Percentiles rank a stretch among this genome's conserved stretches.
phyloP scores from a whole-genome alignment of 2,329 filamentous ascomycete species.

The Mollisiaceae sp. region DNA sequence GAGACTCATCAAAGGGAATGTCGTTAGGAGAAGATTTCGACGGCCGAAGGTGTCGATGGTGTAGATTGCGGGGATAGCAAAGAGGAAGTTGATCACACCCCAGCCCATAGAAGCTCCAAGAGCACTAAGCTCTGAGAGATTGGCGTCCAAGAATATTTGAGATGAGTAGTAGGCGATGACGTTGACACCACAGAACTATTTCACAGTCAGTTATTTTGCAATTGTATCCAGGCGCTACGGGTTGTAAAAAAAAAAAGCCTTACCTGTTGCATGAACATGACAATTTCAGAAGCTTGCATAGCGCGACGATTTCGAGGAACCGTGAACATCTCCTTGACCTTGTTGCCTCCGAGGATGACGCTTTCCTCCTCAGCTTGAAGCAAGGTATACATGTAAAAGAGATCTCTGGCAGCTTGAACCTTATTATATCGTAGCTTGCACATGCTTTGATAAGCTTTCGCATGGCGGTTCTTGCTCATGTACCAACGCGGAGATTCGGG shows the following conservation, averaged over 20 bases:
- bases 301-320: slow-evolving; percentile 67
- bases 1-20: slow-evolving; percentile 67
- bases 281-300: slow-evolving; percentile 62
- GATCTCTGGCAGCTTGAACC: slow-evolving; percentile 59
- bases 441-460: slow-evolving; percentile 49
- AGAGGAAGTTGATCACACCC: slow-evolving; percentile 68
- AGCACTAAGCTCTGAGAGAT: slow-evolving; percentile 56
- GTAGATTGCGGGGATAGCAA: slow-evolving; percentile 66
- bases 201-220: not conserved
- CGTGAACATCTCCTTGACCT: slow-evolving; percentile 57
- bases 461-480: slow-evolving; percentile 53
- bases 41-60: slow-evolving; percentile 73
- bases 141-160: slow-evolving; percentile 62
- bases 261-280: slow-evolving; percentile 72
- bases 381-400: slow-evolving; percentile 62
- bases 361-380: slow-evolving; percentile 47
- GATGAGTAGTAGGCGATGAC: slow-evolving; percentile 66
- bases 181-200: slow-evolving; percentile 51
- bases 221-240: not conserved
- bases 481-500: slow-evolving; percentile 58
- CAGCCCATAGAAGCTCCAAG: slow-evolving; percentile 67
- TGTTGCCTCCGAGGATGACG: slow-evolving; percentile 50
- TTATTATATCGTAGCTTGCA: slow-evolving; percentile 54
- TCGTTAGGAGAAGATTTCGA: slow-evolving; percentile 65
- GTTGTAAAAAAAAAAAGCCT: not conserved